Conservation (phyloP, 805 yeast genomes). For the Starmerella stigmatis region DNA sequence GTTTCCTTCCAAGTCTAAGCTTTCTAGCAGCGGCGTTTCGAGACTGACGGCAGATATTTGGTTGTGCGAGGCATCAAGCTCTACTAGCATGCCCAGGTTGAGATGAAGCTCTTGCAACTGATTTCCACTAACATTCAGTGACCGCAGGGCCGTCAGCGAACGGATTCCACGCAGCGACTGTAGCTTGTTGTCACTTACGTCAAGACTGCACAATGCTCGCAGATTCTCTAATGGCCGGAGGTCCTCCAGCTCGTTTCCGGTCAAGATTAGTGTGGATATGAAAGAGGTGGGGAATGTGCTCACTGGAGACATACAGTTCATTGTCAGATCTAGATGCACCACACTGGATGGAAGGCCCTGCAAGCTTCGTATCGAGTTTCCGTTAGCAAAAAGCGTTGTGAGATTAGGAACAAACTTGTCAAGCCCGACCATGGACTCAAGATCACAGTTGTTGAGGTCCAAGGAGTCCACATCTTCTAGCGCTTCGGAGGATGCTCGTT, state of each 20-base stretch:
- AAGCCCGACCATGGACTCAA: slow-evolving; percentile 22
- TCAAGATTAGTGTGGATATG: slow-evolving; percentile 20
- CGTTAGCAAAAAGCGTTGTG: slow-evolving; percentile 14
- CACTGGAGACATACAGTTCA: slow-evolving; percentile 17
- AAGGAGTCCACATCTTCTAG: slow-evolving; percentile 11
- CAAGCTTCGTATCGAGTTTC: slow-evolving; percentile 18
- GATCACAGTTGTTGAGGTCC: slow-evolving; percentile 18
- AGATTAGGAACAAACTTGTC: slow-evolving; percentile 21
- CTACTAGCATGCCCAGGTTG: slow-evolving; percentile 16
- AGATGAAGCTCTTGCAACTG: slow-evolving; percentile 17
- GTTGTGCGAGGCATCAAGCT: slow-evolving; percentile 22
- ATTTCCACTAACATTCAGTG: slow-evolving; percentile 20
- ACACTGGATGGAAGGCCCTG: slow-evolving; percentile 23
- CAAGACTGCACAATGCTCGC: slow-evolving; percentile 22
- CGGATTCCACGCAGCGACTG: slow-evolving; percentile 19
- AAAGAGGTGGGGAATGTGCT: slow-evolving; percentile 21
- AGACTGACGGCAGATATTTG: slow-evolving; percentile 16
- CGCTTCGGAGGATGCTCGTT: slow-evolving; percentile 9
- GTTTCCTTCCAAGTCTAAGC: slow-evolving; percentile 19
- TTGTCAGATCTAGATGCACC: slow-evolving; percentile 19
- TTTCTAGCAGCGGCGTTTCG: slow-evolving; percentile 22
- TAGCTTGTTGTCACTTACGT: slow-evolving; percentile 21
- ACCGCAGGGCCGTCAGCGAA: slow-evolving; percentile 19
- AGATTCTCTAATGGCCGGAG: slow-evolving; percentile 20
- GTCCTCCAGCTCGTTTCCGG: slow-evolving; percentile 19